These are phyloP conservation scores for Eucalyptus cloeziana DNA, from an alignment of 345 rosid species.

Conservation along the genomic window DNA sequence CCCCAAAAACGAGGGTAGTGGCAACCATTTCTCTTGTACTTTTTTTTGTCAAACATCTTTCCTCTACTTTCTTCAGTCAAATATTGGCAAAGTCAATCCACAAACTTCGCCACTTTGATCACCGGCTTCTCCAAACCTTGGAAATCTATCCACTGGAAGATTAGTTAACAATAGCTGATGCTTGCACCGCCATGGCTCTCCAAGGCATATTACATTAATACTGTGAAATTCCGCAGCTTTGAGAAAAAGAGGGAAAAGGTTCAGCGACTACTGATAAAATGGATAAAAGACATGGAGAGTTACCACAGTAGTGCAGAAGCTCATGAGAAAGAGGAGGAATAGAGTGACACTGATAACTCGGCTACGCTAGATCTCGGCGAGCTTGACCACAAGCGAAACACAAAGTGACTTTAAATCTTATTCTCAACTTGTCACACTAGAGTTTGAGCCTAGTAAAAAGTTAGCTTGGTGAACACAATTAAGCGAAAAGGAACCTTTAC, in stretches of 20 bases:
- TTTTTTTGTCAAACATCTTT: neutral
- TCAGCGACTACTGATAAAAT: neutral
- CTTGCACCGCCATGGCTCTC: neutral
- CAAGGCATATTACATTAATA: neutral
- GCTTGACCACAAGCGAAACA: neutral
- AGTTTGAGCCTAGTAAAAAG: neutral
- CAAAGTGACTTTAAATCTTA: neutral
- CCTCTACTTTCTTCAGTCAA: neutral
- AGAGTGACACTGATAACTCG: neutral
- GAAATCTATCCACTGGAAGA: neutral
- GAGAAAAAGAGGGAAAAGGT: neutral
- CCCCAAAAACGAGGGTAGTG: no score
- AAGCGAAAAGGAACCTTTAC: neutral
- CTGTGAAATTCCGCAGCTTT: neutral
- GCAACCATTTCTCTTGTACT: neutral
- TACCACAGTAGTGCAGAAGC: neutral
- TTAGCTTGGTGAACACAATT: neutral
- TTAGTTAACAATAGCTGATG: neutral
- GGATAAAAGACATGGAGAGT: neutral
- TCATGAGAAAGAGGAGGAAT: neutral
- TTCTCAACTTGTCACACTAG: neutral
- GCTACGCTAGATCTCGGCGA: accelerated
- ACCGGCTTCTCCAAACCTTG: neutral
- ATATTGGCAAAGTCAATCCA: neutral
- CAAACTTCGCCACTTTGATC: neutral